Percentiles rank a stretch among this genome's conserved stretches.
phyloP scores from a whole-genome alignment of 805 yeast species.

The Starmerella geochares region DNA sequence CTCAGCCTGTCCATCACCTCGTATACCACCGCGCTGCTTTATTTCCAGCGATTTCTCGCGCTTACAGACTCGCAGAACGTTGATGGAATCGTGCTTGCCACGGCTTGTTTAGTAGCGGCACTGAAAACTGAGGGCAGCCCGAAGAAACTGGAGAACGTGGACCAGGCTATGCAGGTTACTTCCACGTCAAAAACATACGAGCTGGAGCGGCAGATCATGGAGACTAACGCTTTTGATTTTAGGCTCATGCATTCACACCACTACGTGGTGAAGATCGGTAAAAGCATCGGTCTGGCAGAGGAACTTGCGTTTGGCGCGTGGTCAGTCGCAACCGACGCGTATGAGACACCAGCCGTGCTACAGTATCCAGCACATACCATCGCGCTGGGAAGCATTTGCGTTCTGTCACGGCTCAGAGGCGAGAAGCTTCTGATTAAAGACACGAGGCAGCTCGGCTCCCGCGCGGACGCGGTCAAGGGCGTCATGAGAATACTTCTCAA shows the following conservation, averaged over 20 bases:
- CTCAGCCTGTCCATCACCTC: slow-evolving; percentile 48
- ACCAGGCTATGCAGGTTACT: background rate
- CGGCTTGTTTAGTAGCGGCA: slow-evolving; percentile 44
- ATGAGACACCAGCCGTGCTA: slow-evolving; percentile 56
- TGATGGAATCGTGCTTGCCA: background rate
- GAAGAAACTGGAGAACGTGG: slow-evolving; percentile 56
- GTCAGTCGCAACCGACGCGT: slow-evolving; percentile 65
- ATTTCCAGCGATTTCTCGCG: slow-evolving; percentile 60
- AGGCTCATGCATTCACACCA: slow-evolving; percentile 59
- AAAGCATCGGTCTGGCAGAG: slow-evolving; percentile 41
- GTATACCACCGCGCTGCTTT: slow-evolving; percentile 58
- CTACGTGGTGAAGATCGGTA: slow-evolving; percentile 49
- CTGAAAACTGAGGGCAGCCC: slow-evolving; percentile 76
- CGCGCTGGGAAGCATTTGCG: slow-evolving; percentile 55
- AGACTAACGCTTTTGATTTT: slow-evolving; percentile 71
- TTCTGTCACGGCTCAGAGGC: slow-evolving; percentile 34
- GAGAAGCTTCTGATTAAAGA: background rate
- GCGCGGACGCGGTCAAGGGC: slow-evolving; percentile 1
- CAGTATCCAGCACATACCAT: slow-evolving; percentile 66
- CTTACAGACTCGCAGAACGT: slow-evolving; percentile 32
- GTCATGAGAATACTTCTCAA: slow-evolving; percentile 13
- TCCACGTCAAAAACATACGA: background rate
- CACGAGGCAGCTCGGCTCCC: slow-evolving; percentile 2
- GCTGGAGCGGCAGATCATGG: slow-evolving; percentile 63
- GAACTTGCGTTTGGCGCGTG: slow-evolving; percentile 51